Base-by-base conservation (phyloP, 495 filamentous ascomycete species). In the Lasiosphaeria hispida region DNA sequence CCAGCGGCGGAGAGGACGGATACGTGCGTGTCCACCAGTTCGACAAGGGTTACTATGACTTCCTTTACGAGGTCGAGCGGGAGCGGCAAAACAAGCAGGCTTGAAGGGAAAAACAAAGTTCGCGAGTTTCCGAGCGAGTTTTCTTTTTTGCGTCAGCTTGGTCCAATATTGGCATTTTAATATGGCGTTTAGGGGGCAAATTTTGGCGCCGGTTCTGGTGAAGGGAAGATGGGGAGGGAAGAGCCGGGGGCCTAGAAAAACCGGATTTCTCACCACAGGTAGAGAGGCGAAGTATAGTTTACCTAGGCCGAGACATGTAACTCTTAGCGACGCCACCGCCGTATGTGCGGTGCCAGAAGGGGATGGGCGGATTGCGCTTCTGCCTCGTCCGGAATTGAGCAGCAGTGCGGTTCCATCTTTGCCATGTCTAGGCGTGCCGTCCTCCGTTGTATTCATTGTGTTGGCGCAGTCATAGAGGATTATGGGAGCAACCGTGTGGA, bases 21-120 rank as follows among this genome's bases (percentile, higher is more conserved):
- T 99, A 99, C 77, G 94, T 99, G 41, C 87, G 94, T 65, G 90
- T 97, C 44, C 94, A 99, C 76, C 91, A 96, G 72, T 99, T 99
- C 76, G 94, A 99, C 76, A 92, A 94, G 82, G 79, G 86, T 39
- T 99, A 97, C 79, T 99, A 94, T 74, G 94, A 97, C 71, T 99
- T 99, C 77, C 85, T 86, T 80, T 99, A 96, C 72, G 95, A 99
- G 81, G 94, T 97, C 48, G 94, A 99, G 85, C 81, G 92, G 60
- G 77, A 80, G 67, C 65, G 76, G 51, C 67, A 68, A 44, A 71
- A 71, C 60, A 65, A 42, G 58, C 55, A 67, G 39, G 60, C 60
- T 33, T 43, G 52, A 55, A 19, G 14, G 13, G 8, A 42, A 54
- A 11, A 41, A 41, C 39, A 41, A 41, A 39, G 17, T 13, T 37